Conservation (phyloP, 176 grass and related monocot genomes). For the Aegilops tauschii region DNA sequence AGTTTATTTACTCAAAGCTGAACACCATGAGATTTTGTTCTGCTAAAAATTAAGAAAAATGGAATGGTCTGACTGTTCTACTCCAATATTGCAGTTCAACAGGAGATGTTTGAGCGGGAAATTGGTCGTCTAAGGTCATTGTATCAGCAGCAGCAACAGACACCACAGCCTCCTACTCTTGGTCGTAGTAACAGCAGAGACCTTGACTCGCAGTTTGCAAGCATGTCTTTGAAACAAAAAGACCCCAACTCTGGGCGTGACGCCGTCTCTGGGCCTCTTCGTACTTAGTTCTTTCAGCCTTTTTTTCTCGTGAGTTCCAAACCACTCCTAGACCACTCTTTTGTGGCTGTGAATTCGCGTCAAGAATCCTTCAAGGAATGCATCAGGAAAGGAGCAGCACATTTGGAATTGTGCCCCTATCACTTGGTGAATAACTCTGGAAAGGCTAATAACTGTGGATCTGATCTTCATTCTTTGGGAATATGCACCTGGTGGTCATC, state of each 20-base stretch:
- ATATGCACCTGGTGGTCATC: constrained; percentile 90
- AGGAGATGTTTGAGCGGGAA: constrained; percentile 98
- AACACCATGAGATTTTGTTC: constrained; percentile 1
- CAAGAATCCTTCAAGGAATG: constrained; percentile 25
- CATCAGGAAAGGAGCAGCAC: constrained; percentile 47
- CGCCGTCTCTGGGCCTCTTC: constrained; percentile 50
- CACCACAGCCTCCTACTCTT: constrained; percentile 41
- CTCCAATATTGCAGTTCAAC: constrained; percentile 73
- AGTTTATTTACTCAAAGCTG: constrained; percentile 24
- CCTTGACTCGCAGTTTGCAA: constrained; percentile 82
- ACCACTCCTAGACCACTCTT: background rate
- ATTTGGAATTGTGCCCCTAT: constrained; percentile 20
- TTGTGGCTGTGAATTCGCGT: constrained; percentile 29
- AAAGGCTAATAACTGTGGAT: constrained; percentile 50
- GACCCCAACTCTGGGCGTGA: constrained; percentile 57
- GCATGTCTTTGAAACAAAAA: constrained; percentile 86
- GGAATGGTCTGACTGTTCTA: constrained; percentile 16
- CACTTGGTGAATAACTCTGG: constrained; percentile 44
- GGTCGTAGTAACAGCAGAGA: constrained; percentile 76
- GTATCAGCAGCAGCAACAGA: constrained; percentile 82
- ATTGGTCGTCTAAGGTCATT: constrained; percentile 60
- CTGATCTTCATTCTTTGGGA: constrained; percentile 57
- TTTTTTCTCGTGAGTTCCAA: constrained; percentile 32
- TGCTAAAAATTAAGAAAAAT: background rate
- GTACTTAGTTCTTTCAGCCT: constrained; percentile 47